Evolutionary conservation across 2,329 filamentous ascomycete species (phyloP).

Genomic region (Amesomyces nigricolor): DNA sequence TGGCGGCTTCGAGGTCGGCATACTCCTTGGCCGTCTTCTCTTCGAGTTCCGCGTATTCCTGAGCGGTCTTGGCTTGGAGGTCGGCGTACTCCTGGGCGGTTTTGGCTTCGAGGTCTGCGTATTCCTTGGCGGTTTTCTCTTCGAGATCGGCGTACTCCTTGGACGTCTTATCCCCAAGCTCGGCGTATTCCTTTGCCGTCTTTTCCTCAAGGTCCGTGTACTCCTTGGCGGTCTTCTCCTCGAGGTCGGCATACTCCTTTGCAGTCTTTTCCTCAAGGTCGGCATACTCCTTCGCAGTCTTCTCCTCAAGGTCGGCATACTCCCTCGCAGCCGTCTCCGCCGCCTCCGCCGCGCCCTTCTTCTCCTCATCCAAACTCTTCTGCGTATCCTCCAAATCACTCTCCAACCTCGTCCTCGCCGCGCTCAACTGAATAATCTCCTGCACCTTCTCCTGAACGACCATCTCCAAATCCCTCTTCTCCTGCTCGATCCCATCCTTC

Average conservation of each 20-base stretch:
- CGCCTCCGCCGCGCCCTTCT: constrained; percentile 17
- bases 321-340: constrained; percentile 19
- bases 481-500: constrained; percentile 25
- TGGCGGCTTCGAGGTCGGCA: constrained; percentile 21
- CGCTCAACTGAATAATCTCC: constrained; percentile 26
- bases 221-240: constrained; percentile 17
- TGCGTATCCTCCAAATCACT: constrained; percentile 23
- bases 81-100: constrained; percentile 14
- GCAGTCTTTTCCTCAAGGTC: constrained; percentile 15
- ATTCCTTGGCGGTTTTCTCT: constrained; percentile 7
- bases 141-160: constrained; percentile 19
- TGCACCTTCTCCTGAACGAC: constrained; percentile 25
- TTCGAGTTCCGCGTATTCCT: constrained; percentile 16
- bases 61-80: constrained; percentile 14
- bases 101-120: no score
- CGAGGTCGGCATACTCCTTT: constrained; percentile 19
- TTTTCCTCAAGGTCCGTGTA: constrained; percentile 9
- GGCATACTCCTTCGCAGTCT: constrained; percentile 14
- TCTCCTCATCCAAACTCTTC: constrained; percentile 20
- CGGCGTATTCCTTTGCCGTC: constrained; percentile 14
- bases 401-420: constrained; percentile 21
- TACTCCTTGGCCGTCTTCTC: constrained; percentile 18
- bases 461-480: constrained; percentile 27
- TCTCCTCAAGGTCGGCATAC: constrained; percentile 11
- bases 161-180: constrained; percentile 9